Percentiles rank a stretch among this genome's conserved stretches.
These are phyloP conservation scores for Macrotyloma uniflorum DNA, from an alignment of 306 rosid species.

Conservation along the genomic window DNA sequence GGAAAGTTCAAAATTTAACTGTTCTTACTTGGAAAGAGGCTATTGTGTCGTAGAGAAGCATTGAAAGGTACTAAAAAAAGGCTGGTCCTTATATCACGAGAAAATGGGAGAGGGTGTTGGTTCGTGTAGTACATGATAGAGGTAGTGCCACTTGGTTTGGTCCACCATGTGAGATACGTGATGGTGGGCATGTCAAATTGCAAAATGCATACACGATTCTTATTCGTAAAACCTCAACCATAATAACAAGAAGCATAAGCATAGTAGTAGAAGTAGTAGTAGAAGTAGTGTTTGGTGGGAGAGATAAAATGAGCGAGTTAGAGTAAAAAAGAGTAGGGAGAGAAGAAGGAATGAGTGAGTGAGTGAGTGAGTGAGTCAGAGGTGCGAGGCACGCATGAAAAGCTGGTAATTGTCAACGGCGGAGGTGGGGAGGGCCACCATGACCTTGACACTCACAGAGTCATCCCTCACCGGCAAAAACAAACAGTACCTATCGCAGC, in stretches of 20 bases:
- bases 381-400: not conserved
- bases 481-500: conserved; percentile 18
- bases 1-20: not conserved
- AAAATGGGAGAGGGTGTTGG: not conserved
- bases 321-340: too few relatives aligned
- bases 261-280: too few relatives aligned
- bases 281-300: too few relatives aligned
- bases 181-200: not conserved
- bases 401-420: conserved; percentile 9
- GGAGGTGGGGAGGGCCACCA: not conserved
- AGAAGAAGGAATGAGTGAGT: too few relatives aligned
- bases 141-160: not conserved
- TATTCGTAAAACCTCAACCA: not conserved
- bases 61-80: not conserved
- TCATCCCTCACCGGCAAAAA: not conserved
- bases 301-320: too few relatives aligned
- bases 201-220: not conserved
- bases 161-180: not conserved
- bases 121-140: not conserved
- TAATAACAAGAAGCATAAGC: too few relatives aligned
- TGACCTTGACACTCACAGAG: not conserved
- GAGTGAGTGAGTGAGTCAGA: not conserved
- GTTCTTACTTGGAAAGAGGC: not conserved
- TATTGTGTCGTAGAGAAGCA: not conserved
- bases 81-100: not conserved